Percentiles rank a stretch among this genome's conserved stretches.
Conservation (phyloP, 148 eudicot species). For the Fagopyrum homotropicum region DNA sequence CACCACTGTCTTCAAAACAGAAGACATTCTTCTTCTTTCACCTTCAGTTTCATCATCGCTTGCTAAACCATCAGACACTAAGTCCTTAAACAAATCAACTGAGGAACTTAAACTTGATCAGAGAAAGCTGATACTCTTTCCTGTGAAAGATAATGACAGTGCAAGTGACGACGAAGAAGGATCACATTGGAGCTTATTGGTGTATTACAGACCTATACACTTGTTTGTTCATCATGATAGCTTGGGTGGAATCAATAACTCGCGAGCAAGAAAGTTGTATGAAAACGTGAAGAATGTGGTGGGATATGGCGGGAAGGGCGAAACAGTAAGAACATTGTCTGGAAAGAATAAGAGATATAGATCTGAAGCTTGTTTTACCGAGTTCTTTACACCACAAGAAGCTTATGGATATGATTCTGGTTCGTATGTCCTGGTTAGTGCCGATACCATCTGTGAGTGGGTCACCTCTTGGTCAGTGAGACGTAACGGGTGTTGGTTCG, state of each 20-base stretch:
- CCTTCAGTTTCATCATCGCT: slow-evolving; percentile 16
- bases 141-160: slow-evolving; percentile 10
- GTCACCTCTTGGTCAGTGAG: background rate
- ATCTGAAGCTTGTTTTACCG: background rate
- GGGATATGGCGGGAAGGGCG: background rate
- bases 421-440: background rate
- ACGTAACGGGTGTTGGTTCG: background rate
- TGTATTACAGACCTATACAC: background rate
- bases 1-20: background rate
- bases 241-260: slow-evolving; percentile 13
- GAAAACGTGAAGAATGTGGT: slow-evolving; percentile 15
- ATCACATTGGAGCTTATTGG: slow-evolving; percentile 19
- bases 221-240: slow-evolving; percentile 19
- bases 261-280: slow-evolving; percentile 6
- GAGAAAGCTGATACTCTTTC: slow-evolving; percentile 15
- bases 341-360: background rate
- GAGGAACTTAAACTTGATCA: slow-evolving; percentile 15
- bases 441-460: slow-evolving; percentile 6
- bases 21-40: slow-evolving; percentile 13
- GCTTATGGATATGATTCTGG: slow-evolving; percentile 4
- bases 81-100: background rate
- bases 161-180: slow-evolving; percentile 3
- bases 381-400: background rate
- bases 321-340: background rate
- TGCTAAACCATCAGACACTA: background rate